Base-by-base conservation (phyloP, 495 filamentous ascomycete species). In the Cenococcum geophilum region DNA sequence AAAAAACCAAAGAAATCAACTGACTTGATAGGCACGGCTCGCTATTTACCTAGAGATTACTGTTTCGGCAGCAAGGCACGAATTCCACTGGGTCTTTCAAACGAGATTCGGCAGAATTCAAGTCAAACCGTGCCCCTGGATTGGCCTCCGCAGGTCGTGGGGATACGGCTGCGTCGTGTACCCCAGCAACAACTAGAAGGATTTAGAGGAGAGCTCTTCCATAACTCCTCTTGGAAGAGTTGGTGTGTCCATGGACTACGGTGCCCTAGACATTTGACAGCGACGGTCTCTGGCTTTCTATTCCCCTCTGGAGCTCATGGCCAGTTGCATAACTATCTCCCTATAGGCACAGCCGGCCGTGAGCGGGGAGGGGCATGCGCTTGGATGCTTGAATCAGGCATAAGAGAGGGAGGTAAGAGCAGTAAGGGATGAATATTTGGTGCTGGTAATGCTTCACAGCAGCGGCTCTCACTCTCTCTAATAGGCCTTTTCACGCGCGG, bases 121-220 rank as follows among this genome's bases (percentile, higher is more conserved):
- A 52, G 25, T 27, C 25, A 52, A 32, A 52, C 49, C 49, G 49
- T 27, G 49, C 49, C 49, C 49, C 49, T 52, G 49, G 21, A 25
- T 23, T 45, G 20, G 49, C 18, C 23, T 52, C 6, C 6, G 21
- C 14, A 18, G 14, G 4, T 20, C 25, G 49, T 52, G 49, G 49
- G 49, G 49, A 52, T 32, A 52, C 21, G 40, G 40, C 40, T 14
- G 40, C 40, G 40, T 52, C 49, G 21, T 52, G 49, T 52, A 32
- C 49, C 49, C 49, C 21, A 52, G 21, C 20, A 18, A 16, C 40
- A 45, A 45, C 14, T 10, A 18, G 40, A 45, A 32, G 27, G 27
- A 32, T 32, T 32, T 32, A 32, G 27, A 6, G 27, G 27, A 6
- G 6, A 6, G 27, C 6, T 32, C 27, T 32, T 32, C 27, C 6